Percentiles rank a stretch among this genome's conserved stretches.
These are phyloP conservation scores for Ceratocystis cubensis DNA, from an alignment of 2,329 filamentous ascomycete genomes.

Conservation along the genomic window DNA sequence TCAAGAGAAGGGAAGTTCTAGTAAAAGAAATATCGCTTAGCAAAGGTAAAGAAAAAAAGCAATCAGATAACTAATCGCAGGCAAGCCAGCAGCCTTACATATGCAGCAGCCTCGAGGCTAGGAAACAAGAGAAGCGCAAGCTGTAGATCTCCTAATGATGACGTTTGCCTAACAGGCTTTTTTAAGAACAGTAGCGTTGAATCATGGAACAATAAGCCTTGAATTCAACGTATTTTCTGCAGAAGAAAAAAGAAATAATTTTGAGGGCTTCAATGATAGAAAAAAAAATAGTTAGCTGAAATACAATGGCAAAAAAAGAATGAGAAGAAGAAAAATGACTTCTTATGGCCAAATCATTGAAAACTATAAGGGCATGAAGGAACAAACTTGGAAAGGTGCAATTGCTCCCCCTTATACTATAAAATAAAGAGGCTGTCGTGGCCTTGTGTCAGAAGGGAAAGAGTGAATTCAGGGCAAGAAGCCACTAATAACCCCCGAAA, in stretches of 20 bases:
- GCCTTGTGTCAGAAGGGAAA: not conserved
- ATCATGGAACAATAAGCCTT: too few species aligned
- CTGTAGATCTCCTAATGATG: too few species aligned
- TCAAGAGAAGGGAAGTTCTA: not conserved
- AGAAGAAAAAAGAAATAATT: not conserved
- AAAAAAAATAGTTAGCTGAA: not conserved
- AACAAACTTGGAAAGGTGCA: not conserved
- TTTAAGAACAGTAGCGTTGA: too few species aligned
- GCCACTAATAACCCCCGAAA: not conserved
- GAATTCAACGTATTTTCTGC: too few species aligned
- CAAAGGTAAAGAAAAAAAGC: not conserved
- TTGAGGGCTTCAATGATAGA: not conserved
- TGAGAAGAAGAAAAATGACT: not conserved
- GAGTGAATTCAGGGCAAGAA: too few species aligned
- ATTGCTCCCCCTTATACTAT: not conserved
- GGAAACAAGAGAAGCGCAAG: too few species aligned
- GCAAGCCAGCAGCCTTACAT: not conserved
- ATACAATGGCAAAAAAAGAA: not conserved
- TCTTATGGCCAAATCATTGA: not conserved
- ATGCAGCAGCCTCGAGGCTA: too few species aligned
- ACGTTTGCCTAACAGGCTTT: too few species aligned
- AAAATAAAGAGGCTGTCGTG: conserved; percentile 4
- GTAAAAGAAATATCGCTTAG: not conserved
- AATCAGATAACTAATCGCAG: not conserved
- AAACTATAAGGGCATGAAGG: not conserved